Evolutionary conservation across 1,284 basidiomycete species (phyloP), one percentile per base, ranked within the genome.

Genomic region (Takashimella koratensis): DNA sequence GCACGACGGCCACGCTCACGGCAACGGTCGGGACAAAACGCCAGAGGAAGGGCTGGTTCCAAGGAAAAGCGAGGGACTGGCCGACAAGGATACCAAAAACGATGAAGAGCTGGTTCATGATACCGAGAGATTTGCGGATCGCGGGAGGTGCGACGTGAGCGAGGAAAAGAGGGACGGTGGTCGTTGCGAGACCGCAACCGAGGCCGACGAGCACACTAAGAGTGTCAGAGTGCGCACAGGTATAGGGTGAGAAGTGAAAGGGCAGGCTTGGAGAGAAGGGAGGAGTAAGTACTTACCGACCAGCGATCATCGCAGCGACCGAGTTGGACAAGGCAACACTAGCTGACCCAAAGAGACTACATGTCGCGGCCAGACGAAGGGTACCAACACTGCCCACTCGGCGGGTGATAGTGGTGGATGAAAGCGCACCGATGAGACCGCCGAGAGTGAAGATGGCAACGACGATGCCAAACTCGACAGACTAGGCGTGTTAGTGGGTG

Each of bases 361-460:
- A 30, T 0, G 52, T 3, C 2, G 67, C 63, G 1, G 66, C 65
- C 0, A 54, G 1, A 2, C 67, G 58, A n/a, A 71, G 56, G 2
- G 64, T 62, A 0, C 63, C 62, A 0, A 67, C 50, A 8, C 63
- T 49, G 2, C 68, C 69, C 11, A 57, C 16, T 4, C 49, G 50
- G 8, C 52, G 53, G 23, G 57, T 65, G 46, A 66, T 51, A 20
- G 36, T 19, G 26, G 53, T 62, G 1, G 63, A 59, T 13, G 49
- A 51, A 5, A 77, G 52, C 2, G 67, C 66, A 2, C 73, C 75
- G 4, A 72, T 36, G 2, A 79, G 65, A 5, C 79, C 79, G 10
- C 79, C 79, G 20, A 79, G 56, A 0, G 78, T 78, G 62, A 78
- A 79, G 43, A 77, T 71, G 12, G 77, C 65, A 0, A 76, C 77